Evolutionary conservation across 202 grass and related monocot species (phyloP), one percentile per base, ranked within the genome.

Genomic region (Carex sylvatica): DNA sequence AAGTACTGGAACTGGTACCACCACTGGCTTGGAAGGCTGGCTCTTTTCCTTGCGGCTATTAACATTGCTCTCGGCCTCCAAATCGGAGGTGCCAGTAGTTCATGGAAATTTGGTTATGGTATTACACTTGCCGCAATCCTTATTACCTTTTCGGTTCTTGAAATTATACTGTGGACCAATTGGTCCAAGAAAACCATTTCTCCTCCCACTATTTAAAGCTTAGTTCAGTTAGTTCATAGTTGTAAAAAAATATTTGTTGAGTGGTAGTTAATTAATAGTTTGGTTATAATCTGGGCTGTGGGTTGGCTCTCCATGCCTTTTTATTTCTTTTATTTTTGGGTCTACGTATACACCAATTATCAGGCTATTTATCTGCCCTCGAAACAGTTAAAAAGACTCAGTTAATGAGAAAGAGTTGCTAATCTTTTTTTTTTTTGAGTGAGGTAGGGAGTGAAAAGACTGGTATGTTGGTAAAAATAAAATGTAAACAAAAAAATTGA

Each of bases 1-100:
- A 95, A 83, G 78, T 99, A 85, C 89, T 99, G 96, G 96, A 95
- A 95, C 73, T 99, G 96, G 96, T 99, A 93, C 85, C 96, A 99
- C 89, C 91, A 99, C 64, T 95, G 96, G 96, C 89, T 83, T 8
- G 96, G 96, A 44, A 87, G 96, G 82, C 91, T 95, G 14, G 78
- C 78, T 13, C 92, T 99, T 80, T 90, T 99, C 83, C 78, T 95
- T 20, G 92, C 96, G 2, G 92, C 92, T 3, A 76, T 95, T 58
- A 95, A 99, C 88, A 93, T 93, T 70, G 83, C 89, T 11, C 33
- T 99, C 6, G 96, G 96, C 9, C 89, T 93, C 78, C 88, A 88
- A 82, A 88, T 90, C 3, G 96, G 89, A 65, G 86, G 58, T 7
- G 96, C 87, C 0, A 84, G 87, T 42, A 86, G 81, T 63, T 77